Percentiles rank a stretch among this genome's conserved stretches.
Conservation (phyloP, 352 stramenopile species). For the Globisporangium irregulare region DNA sequence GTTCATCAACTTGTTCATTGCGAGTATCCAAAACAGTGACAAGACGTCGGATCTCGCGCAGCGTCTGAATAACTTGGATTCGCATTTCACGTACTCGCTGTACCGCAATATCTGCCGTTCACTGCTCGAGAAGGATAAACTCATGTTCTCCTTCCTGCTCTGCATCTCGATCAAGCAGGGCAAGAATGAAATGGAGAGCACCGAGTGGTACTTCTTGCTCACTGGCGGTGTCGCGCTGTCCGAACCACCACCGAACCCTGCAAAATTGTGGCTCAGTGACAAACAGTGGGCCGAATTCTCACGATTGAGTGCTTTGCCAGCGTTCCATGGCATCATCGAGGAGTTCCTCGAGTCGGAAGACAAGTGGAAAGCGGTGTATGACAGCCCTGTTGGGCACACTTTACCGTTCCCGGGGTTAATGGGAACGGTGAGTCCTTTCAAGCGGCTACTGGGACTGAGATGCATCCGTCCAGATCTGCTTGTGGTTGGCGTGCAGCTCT, state of each 20-base stretch:
- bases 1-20: conserved; percentile 91
- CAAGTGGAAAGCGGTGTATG: conserved; percentile 89
- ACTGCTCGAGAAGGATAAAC: conserved; percentile 92
- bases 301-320: conserved; percentile 72
- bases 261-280: conserved; percentile 87
- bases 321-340: conserved; percentile 76
- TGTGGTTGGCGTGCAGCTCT: conserved; percentile 88
- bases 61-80: conserved; percentile 78
- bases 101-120: conserved; percentile 93
- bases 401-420: conserved; percentile 74
- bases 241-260: conserved; percentile 90
- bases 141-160: conserved; percentile 92
- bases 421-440: conserved; percentile 63
- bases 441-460: conserved; percentile 68
- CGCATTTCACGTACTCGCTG: conserved; percentile 90
- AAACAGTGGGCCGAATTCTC: conserved; percentile 94
- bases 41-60: conserved; percentile 66
- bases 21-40: conserved; percentile 88
- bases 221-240: conserved; percentile 89
- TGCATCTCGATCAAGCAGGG: conserved; percentile 87
- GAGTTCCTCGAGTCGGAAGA: conserved; percentile 77
- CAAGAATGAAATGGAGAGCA: conserved; percentile 70
- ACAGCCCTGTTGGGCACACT: conserved; percentile 75
- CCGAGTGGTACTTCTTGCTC: conserved; percentile 93
- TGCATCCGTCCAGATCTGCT: conserved; percentile 86